These are phyloP conservation scores for Suillus clintonianus DNA, from an alignment of 768 basidiomycete species.

Conservation along the genomic window DNA sequence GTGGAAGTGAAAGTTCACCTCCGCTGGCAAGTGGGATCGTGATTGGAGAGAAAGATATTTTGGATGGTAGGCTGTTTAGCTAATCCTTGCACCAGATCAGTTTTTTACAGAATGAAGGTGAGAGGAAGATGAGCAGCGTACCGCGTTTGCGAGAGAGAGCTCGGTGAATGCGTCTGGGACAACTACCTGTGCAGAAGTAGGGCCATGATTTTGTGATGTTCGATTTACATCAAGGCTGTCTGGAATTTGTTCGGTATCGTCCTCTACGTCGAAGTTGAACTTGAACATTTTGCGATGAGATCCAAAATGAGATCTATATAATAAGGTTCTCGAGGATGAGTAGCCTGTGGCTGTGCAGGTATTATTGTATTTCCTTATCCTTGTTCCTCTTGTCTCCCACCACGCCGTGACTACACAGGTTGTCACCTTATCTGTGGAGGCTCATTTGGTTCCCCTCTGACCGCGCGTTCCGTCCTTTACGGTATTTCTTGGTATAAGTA, in stretches of 20 bases:
- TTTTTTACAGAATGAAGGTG: not conserved
- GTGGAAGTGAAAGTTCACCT: conserved; percentile 46
- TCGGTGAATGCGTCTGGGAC: conserved; percentile 25
- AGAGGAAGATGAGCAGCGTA: conserved; percentile 18
- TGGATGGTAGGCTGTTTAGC: conserved; percentile 67
- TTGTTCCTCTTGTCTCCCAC: not conserved
- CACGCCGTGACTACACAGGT: not conserved
- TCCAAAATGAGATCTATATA: not conserved
- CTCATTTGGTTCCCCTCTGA: not conserved
- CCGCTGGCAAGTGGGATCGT: conserved; percentile 45
- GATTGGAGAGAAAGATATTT: conserved; percentile 82
- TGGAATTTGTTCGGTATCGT: conserved; percentile 26
- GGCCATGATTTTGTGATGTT: conserved; percentile 9
- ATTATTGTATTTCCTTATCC: conserved; percentile 1
- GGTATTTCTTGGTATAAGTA: not conserved
- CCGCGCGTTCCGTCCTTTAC: not conserved
- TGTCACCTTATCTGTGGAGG: not conserved
- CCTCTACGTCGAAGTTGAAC: conserved; percentile 56
- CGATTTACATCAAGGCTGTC: conserved; percentile 1
- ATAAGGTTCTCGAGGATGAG: not conserved
- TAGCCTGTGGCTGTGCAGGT: not conserved
- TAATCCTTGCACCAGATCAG: conserved; percentile 35
- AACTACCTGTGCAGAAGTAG: conserved; percentile 3
- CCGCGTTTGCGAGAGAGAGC: conserved; percentile 31
- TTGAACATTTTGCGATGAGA: conserved; percentile 46